These are phyloP conservation scores for Talaromyces borbonicus DNA, from an alignment of 495 filamentous ascomycete genomes.

Conservation along the genomic window DNA sequence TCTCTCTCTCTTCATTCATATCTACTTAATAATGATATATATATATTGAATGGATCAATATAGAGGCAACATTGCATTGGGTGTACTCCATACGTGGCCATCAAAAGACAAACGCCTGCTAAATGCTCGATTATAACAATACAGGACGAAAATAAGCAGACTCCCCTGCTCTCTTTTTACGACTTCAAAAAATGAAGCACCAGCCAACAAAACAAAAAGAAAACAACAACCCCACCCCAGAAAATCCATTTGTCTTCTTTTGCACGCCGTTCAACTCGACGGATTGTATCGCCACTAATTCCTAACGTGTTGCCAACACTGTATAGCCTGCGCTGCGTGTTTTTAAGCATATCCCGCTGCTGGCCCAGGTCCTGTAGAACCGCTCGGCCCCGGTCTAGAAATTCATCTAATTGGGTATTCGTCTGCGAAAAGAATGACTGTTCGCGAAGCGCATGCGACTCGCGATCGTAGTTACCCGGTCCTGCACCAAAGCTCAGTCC, in stretches of 20 bases:
- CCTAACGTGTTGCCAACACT: constrained; percentile 90
- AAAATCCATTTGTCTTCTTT: constrained; percentile 98
- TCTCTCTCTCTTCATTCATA: no score
- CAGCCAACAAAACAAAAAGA: constrained; percentile 85
- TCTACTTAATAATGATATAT: no score
- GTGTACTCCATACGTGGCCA: no score
- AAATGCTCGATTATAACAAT: not conserved
- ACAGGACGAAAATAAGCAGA: not conserved
- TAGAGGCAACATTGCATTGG: not conserved
- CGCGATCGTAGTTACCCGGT: constrained; percentile 53
- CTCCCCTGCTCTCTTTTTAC: constrained; percentile 3
- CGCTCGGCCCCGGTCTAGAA: constrained; percentile 78
- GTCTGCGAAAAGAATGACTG: constrained; percentile 76
- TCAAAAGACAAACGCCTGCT: constrained; percentile 1
- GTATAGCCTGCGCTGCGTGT: constrained; percentile 82
- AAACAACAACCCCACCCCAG: constrained; percentile 76
- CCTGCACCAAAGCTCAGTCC: constrained; percentile 44
- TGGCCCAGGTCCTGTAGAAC: constrained; percentile 82
- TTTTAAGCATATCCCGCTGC: constrained; percentile 90
- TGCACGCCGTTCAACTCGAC: constrained; percentile 86
- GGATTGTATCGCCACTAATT: constrained; percentile 88
- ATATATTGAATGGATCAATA: not conserved
- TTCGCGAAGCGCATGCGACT: constrained; percentile 80
- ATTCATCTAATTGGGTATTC: constrained; percentile 80
- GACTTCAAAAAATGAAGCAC: constrained; percentile 76